Evolutionary conservation across 345 rosid genomes (phyloP).

Genomic region (Passiflora organensis): DNA sequence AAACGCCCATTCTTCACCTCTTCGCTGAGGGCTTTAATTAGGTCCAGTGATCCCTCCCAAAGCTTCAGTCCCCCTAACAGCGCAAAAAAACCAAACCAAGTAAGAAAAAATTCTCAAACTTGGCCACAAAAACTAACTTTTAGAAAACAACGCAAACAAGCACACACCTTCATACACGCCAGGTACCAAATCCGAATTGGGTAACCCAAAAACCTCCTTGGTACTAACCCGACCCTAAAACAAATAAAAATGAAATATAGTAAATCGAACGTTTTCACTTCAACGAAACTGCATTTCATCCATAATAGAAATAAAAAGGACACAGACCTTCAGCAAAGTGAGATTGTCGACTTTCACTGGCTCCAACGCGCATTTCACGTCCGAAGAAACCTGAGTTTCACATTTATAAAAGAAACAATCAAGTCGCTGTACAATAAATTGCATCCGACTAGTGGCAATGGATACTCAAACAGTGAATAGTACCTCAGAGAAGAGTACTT

Average conservation of each 20-base stretch:
- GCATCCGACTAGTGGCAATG: background rate
- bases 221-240: constrained; percentile 81
- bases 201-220: constrained; percentile 73
- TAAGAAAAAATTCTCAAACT: background rate
- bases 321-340: constrained; percentile 63
- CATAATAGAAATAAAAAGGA: background rate
- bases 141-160: background rate
- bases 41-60: constrained; percentile 97
- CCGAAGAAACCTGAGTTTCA: constrained; percentile 41
- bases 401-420: background rate
- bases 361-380: constrained; percentile 42
- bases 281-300: background rate
- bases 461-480: background rate
- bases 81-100: background rate
- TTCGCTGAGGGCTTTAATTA: constrained; percentile 62
- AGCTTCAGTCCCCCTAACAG: constrained; percentile 83
- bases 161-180: constrained; percentile 85
- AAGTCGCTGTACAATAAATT: background rate
- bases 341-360: constrained; percentile 47
- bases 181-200: constrained; percentile 85
- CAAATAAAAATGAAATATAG: constrained; percentile 4
- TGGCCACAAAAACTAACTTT: background rate
- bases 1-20: constrained; percentile 46
- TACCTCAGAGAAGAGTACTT: constrained; percentile 69
- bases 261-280: background rate